Conservation (phyloP, 371 early-diverging fungal species). For the Mortierella sp. region DNA sequence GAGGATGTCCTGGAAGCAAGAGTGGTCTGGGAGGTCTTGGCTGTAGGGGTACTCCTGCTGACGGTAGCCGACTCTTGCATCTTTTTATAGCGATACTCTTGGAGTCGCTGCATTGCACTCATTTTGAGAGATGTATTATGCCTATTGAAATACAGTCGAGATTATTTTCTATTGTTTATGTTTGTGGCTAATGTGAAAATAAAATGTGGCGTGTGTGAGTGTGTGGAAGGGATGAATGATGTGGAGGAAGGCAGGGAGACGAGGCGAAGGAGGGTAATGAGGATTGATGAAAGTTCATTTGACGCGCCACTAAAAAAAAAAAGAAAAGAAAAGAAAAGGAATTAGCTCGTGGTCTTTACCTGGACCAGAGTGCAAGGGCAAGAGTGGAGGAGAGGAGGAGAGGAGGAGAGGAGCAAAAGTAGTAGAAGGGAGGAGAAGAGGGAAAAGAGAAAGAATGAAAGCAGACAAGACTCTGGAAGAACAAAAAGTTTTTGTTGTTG, state of each 20-base stretch:
- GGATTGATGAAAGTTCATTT: neutral
- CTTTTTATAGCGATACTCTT: constrained; percentile 51
- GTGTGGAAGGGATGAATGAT: neutral
- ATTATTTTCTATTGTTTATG: too few species aligned
- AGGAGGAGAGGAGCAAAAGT: too few species aligned
- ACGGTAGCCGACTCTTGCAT: constrained; percentile 14
- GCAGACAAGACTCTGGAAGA: neutral
- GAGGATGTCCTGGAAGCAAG: neutral
- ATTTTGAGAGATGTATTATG: constrained; percentile 9
- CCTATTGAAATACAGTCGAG: neutral
- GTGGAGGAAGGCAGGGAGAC: neutral
- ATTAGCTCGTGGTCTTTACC: neutral
- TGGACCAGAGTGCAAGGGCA: neutral
- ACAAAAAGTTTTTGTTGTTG: neutral
- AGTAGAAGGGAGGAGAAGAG: too few species aligned
- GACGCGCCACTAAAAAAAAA: constrained; percentile 8
- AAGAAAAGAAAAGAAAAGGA: neutral
- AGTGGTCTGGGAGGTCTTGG: neutral
- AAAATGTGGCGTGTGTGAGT: neutral
- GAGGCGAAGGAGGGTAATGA: neutral
- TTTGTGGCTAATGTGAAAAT: neutral
- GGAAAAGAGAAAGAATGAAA: too few species aligned
- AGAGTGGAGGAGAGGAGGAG: constrained; percentile 5
- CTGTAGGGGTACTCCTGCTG: constrained; percentile 2
- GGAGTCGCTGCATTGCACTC: constrained; percentile 48